phyloP scores from a whole-genome alignment of 495 filamentous ascomycete species.

The Penicillium ucsense region DNA sequence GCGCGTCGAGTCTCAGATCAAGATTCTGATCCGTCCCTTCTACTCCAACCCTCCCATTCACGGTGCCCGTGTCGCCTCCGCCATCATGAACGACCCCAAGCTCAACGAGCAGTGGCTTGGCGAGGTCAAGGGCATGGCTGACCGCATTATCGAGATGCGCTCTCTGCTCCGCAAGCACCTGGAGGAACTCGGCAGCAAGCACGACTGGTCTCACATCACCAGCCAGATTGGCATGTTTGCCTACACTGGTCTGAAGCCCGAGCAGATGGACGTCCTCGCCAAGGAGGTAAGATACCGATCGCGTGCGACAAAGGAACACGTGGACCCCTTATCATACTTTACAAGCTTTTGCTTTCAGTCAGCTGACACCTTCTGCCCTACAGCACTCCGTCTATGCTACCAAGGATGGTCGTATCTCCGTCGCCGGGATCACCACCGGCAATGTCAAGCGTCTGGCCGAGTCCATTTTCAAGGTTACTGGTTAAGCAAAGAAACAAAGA shows the following conservation, averaged over 20 bases:
- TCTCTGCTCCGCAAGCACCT: constrained; percentile 86
- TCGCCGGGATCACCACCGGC: constrained; percentile 86
- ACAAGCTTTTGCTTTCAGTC: no score
- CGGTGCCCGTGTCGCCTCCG: constrained; percentile 85
- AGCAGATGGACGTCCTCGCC: constrained; percentile 86
- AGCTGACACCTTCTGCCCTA: neutral
- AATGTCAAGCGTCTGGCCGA: constrained; percentile 93
- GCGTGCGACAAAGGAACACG: no score
- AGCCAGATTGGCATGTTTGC: constrained; percentile 99
- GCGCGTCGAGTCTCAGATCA: constrained; percentile 93
- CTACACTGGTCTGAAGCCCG: constrained; percentile 85
- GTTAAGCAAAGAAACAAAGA: constrained; percentile 31
- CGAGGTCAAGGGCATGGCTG: constrained; percentile 98
- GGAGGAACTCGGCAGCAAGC: constrained; percentile 85
- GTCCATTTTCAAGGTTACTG: constrained; percentile 87
- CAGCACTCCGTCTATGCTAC: constrained; percentile 94
- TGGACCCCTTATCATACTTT: no score
- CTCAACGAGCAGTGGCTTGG: constrained; percentile 90
- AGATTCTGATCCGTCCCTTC: constrained; percentile 92
- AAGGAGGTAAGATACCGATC: constrained; percentile 55
- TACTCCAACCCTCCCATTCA: constrained; percentile 98
- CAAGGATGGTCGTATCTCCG: constrained; percentile 93
- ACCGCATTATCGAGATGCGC: constrained; percentile 98
- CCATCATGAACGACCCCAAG: constrained; percentile 79
- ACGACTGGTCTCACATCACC: constrained; percentile 98